phyloP scores from a whole-genome alignment of 352 stramenopile genomes.

The Pythium coloratum region DNA sequence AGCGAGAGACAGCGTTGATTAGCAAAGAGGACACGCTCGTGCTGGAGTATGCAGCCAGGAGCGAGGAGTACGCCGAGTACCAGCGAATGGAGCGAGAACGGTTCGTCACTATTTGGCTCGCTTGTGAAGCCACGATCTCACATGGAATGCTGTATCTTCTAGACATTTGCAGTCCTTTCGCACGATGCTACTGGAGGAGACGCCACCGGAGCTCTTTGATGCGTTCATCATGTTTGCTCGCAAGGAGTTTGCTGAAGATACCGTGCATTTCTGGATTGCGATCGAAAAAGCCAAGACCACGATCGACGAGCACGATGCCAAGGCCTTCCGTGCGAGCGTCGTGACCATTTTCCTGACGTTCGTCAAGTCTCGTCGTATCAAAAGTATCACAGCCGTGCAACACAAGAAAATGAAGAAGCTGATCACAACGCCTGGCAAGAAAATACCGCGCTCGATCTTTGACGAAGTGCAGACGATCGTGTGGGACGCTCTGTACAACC shows the following conservation, averaged over 20 bases:
- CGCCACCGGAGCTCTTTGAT: conserved; percentile 23
- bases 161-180: conserved; percentile 43
- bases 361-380: conserved; percentile 63
- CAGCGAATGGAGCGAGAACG: conserved; percentile 11
- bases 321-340: conserved; percentile 42
- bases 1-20: conserved; percentile 19
- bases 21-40: conserved; percentile 12
- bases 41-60: conserved; percentile 9
- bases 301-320: conserved; percentile 26
- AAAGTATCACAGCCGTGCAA: conserved; percentile 61
- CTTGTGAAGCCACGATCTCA: not conserved
- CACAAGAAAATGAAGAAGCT: conserved; percentile 68
- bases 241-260: conserved; percentile 55
- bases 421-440: conserved; percentile 61
- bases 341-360: conserved; percentile 56
- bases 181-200: conserved; percentile 38
- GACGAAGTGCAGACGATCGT: conserved; percentile 58
- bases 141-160: not conserved
- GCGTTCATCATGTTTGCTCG: conserved; percentile 46
- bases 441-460: conserved; percentile 42
- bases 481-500: conserved; percentile 58
- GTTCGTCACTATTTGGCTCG: conserved; percentile 4
- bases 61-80: conserved; percentile 5
- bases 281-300: conserved; percentile 53
- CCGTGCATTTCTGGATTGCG: conserved; percentile 59